Percentiles rank a stretch among this genome's conserved stretches.
These are phyloP conservation scores for Ceratocystis cacaofunesta DNA, from an alignment of 2,329 filamentous ascomycete species.

Conservation along the genomic window DNA sequence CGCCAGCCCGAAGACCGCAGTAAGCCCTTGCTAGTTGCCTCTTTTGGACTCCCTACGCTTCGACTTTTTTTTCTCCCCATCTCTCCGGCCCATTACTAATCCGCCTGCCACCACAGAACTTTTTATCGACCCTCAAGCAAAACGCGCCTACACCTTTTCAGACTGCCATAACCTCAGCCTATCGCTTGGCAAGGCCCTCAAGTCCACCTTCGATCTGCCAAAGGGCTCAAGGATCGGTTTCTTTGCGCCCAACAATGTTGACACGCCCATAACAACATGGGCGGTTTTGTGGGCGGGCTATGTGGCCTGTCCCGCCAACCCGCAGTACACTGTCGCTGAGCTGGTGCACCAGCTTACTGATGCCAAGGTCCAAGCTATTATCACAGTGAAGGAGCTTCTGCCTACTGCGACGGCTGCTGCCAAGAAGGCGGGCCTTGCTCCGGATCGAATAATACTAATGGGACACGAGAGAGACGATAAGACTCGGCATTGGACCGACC, in stretches of 20 bases:
- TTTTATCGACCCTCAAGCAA: slow-evolving; percentile 59
- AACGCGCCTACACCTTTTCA: slow-evolving; percentile 52
- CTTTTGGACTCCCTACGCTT: background rate
- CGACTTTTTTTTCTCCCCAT: background rate
- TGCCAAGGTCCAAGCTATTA: slow-evolving; percentile 56
- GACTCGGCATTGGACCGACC: slow-evolving; percentile 57
- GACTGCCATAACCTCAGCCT: slow-evolving; percentile 50
- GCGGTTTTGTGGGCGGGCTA: slow-evolving; percentile 75
- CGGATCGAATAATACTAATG: slow-evolving; percentile 59
- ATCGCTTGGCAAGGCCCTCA: slow-evolving; percentile 69
- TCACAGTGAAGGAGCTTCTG: slow-evolving; percentile 57
- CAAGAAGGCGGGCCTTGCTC: slow-evolving; percentile 50
- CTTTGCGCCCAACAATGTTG: slow-evolving; percentile 75
- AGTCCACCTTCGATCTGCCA: slow-evolving; percentile 58
- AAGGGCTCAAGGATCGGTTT: slow-evolving; percentile 72
- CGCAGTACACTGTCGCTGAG: slow-evolving; percentile 71
- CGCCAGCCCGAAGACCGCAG: slow-evolving; percentile 59
- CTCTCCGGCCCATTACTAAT: background rate
- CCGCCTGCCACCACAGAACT: slow-evolving; percentile 41
- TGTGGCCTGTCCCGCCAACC: slow-evolving; percentile 71
- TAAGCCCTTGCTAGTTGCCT: slow-evolving; percentile 24
- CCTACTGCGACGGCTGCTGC: slow-evolving; percentile 53
- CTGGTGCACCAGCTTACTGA: slow-evolving; percentile 73
- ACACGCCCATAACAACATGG: slow-evolving; percentile 62
- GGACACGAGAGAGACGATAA: slow-evolving; percentile 51